Conservation (phyloP, 2,329 filamentous ascomycete genomes). For the Microcera coccophila region DNA sequence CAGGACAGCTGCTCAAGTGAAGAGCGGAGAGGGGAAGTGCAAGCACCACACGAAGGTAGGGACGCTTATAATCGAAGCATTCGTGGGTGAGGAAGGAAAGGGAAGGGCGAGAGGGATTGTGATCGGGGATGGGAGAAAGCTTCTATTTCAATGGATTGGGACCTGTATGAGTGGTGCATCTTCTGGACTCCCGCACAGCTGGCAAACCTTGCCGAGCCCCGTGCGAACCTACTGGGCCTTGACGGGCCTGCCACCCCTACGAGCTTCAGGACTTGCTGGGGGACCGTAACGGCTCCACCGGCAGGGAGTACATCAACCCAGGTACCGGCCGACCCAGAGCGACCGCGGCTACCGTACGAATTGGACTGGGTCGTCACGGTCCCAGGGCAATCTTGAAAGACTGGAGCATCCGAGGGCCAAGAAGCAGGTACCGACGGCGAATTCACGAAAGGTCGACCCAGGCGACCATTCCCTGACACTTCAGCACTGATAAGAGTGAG, state of each 20-base stretch:
- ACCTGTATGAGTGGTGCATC: conserved; percentile 5
- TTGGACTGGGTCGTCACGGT: conserved; percentile 23
- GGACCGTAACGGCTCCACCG: conserved; percentile 15
- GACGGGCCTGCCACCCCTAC: conserved; percentile 9
- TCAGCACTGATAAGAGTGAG: too few relatives aligned
- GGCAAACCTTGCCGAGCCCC: conserved; percentile 20
- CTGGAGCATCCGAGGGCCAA: too few relatives aligned
- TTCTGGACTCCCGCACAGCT: background rate
- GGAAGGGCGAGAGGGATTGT: conserved; percentile 31
- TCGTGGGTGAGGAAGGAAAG: conserved; percentile 47
- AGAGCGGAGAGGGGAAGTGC: conserved; percentile 28
- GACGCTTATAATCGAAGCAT: conserved; percentile 44
- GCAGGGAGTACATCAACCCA: conserved; percentile 1
- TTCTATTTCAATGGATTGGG: conserved; percentile 38
- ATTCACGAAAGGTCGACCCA: too few relatives aligned
- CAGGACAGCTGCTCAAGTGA: conserved; percentile 17
- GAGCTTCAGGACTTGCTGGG: too few relatives aligned
- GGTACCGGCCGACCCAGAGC: conserved; percentile 18
- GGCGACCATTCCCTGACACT: too few relatives aligned
- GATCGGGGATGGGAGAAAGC: conserved; percentile 31
- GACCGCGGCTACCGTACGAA: conserved; percentile 25
- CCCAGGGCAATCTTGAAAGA: conserved; percentile 2
- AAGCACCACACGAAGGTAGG: conserved; percentile 49
- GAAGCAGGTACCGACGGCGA: too few relatives aligned
- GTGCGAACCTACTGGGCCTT: conserved; percentile 27